phyloP scores from a whole-genome alignment of 345 rosid species.

The Barbarea vulgaris region DNA sequence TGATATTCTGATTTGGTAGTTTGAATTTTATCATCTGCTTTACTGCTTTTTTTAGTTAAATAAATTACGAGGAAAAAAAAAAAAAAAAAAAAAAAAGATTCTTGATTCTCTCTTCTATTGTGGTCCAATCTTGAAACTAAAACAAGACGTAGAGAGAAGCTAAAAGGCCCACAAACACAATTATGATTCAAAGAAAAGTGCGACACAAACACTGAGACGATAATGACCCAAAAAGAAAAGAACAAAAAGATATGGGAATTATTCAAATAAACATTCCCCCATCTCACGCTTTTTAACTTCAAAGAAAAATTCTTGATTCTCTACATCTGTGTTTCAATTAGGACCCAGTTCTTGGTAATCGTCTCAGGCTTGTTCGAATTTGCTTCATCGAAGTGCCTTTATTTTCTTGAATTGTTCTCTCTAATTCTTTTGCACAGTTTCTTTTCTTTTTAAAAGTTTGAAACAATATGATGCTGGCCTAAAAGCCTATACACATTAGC shows the following conservation, averaged over 20 bases:
- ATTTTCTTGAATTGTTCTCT: background rate
- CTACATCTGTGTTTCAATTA: background rate
- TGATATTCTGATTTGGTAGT: background rate
- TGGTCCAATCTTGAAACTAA: constrained; percentile 29
- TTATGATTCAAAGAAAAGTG: constrained; percentile 40
- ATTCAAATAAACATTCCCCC: constrained; percentile 18
- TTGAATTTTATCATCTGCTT: constrained; percentile 5
- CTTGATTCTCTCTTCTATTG: constrained; percentile 14
- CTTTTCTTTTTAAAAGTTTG: background rate
- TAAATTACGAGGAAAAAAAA: background rate
- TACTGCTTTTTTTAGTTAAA: background rate
- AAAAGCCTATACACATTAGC: background rate
- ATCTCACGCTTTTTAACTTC: constrained; percentile 15
- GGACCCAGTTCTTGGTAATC: background rate
- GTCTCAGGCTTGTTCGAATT: background rate
- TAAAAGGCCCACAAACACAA: constrained; percentile 32
- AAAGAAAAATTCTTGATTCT: constrained; percentile 12
- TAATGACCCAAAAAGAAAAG: constrained; percentile 29
- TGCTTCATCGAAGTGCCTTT: background rate
- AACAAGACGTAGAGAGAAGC: constrained; percentile 23
- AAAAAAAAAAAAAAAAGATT: background rate
- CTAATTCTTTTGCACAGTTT: background rate
- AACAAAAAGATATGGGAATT: constrained; percentile 11
- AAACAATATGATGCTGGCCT: background rate
- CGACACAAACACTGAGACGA: constrained; percentile 33